Conservation (phyloP, 768 basidiomycete species). For the Chiua virens region DNA sequence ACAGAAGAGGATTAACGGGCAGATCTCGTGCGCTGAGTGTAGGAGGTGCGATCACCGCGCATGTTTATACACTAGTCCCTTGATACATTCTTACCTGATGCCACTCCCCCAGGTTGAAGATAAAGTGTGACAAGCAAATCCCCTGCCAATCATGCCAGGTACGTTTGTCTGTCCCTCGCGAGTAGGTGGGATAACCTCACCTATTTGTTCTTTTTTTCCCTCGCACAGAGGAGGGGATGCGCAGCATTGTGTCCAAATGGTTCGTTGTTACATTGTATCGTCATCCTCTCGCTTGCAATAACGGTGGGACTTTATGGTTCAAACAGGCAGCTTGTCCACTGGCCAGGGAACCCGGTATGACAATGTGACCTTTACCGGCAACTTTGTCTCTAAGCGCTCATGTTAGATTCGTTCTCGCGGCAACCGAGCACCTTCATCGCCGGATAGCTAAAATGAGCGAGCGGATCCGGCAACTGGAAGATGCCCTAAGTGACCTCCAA, state of each 20-base stretch:
- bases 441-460: slow-evolving; percentile 52
- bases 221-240: slow-evolving; percentile 59
- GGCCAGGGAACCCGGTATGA: slow-evolving; percentile 71
- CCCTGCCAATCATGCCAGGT: slow-evolving; percentile 79
- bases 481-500: slow-evolving; percentile 54
- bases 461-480: slow-evolving; percentile 60
- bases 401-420: slow-evolving; percentile 56
- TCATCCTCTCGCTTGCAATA: slow-evolving; percentile 1
- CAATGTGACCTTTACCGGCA: slow-evolving; percentile 2
- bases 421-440: slow-evolving; percentile 64
- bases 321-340: slow-evolving; percentile 68
- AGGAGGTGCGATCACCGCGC: slow-evolving; percentile 67
- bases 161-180: slow-evolving; percentile 14
- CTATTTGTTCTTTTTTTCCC: background rate
- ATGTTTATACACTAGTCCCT: slow-evolving; percentile 22
- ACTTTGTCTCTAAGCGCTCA: slow-evolving; percentile 6
- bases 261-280: slow-evolving; percentile 34
- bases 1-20: slow-evolving; percentile 69
- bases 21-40: slow-evolving; percentile 82
- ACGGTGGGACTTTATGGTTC: background rate
- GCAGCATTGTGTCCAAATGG: slow-evolving; percentile 73
- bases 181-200: background rate
- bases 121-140: slow-evolving; percentile 81
- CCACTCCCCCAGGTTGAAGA: slow-evolving; percentile 56
- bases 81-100: slow-evolving; percentile 24